Evolutionary conservation across 1,139 yeast species (phyloP).

Genomic region (Yamadazyma oceani): DNA sequence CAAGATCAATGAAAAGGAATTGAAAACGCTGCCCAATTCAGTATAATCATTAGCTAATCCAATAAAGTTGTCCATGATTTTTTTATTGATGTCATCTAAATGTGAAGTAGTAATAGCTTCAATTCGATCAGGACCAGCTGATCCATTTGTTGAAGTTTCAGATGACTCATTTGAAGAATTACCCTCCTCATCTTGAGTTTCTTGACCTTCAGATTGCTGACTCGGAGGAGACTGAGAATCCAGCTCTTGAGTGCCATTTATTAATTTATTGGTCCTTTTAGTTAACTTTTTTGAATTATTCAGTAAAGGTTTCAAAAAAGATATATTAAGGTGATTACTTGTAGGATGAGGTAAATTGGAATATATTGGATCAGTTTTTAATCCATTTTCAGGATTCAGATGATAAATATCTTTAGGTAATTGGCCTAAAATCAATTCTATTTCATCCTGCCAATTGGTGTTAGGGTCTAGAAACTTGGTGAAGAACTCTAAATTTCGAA

Average conservation of each 20-base stretch:
- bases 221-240: conserved; percentile 3
- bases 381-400: conserved; percentile 58
- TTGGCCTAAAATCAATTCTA: conserved; percentile 36
- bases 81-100: conserved; percentile 66
- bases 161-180: conserved; percentile 15
- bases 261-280: conserved; percentile 26
- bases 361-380: conserved; percentile 59
- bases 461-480: conserved; percentile 82
- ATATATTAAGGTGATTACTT: conserved; percentile 28
- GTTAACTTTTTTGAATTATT: conserved; percentile 31
- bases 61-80: conserved; percentile 58
- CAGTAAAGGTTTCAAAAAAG: conserved; percentile 31
- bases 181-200: conserved; percentile 8
- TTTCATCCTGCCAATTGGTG: conserved; percentile 70
- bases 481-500: conserved; percentile 63
- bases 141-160: conserved; percentile 4
- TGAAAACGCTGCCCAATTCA: conserved; percentile 70
- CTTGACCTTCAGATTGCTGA: conserved; percentile 1
- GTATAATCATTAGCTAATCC: conserved; percentile 68
- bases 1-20: conserved; percentile 71
- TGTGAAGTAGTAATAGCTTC: conserved; percentile 38
- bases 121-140: conserved; percentile 7
- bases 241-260: conserved; percentile 12
- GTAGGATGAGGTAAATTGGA: conserved; percentile 61
- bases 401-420: conserved; percentile 43